These are phyloP conservation scores for Xylaria sp. DNA, from an alignment of 2,329 filamentous ascomycete genomes.

Conservation along the genomic window DNA sequence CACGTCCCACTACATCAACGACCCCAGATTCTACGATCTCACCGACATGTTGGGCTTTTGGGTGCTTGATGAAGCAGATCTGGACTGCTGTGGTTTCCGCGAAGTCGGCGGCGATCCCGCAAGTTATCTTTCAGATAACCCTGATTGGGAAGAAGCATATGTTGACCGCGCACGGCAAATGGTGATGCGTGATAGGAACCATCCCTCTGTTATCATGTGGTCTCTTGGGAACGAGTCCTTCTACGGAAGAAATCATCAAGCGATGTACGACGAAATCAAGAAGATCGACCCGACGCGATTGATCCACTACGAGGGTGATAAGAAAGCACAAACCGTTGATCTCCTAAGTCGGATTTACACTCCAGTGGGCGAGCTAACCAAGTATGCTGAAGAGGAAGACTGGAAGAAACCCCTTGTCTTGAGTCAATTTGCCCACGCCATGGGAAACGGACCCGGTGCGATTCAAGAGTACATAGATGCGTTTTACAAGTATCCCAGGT, in stretches of 20 bases:
- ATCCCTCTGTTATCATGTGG: constrained; percentile 64
- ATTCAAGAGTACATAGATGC: constrained; percentile 62
- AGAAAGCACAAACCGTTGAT: constrained; percentile 52
- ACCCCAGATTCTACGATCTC: constrained; percentile 55
- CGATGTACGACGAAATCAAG: constrained; percentile 62
- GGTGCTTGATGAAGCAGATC: constrained; percentile 54
- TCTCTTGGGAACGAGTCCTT: constrained; percentile 68
- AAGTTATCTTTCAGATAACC: constrained; percentile 54
- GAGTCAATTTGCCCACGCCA: constrained; percentile 55
- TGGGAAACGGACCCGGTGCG: constrained; percentile 67
- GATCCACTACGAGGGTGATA: constrained; percentile 62
- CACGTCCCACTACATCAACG: constrained; percentile 61
- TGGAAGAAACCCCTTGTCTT: constrained; percentile 53
- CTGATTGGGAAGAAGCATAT: constrained; percentile 58
- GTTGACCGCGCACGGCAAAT: constrained; percentile 61
- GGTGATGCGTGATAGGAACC: constrained; percentile 55
- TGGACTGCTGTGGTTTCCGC: constrained; percentile 50
- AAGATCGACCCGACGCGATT: constrained; percentile 50
- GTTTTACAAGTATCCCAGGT: constrained; percentile 53
- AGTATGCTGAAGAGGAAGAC: constrained; percentile 37
- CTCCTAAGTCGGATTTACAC: constrained; percentile 64
- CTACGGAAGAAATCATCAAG: constrained; percentile 61
- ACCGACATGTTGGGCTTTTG: constrained; percentile 60
- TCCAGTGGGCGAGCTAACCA: constrained; percentile 41
- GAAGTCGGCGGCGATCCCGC: constrained; percentile 38